Evolutionary conservation across 73 alveolate genomes (phyloP).

Genomic region (Paramecium octaurelia): DNA sequence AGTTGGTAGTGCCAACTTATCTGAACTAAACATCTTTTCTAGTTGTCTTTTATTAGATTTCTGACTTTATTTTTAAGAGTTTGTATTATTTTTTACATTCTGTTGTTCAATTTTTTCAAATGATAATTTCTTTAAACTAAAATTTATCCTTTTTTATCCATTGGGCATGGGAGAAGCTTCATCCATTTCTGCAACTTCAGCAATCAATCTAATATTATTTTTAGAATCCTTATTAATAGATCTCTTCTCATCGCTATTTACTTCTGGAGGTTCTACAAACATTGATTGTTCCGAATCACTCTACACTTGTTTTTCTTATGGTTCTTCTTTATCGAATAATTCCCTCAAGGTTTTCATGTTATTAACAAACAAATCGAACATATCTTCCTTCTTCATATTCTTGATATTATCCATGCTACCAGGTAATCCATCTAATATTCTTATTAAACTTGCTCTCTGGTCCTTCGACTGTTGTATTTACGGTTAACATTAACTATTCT

Average conservation of each 20-base stretch:
- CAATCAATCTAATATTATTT: neutral
- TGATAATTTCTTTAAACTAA: neutral
- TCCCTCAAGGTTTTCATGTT: neutral
- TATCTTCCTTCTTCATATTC: constrained; percentile 17
- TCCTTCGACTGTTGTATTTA: neutral
- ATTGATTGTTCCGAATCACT: constrained; percentile 35
- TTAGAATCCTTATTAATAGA: neutral
- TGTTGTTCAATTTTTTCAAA: neutral
- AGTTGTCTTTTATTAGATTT: neutral
- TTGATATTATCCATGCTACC: constrained; percentile 19
- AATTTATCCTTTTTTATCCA: neutral
- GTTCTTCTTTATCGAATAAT: constrained; percentile 18
- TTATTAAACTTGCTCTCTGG: neutral
- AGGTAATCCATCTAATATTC: constrained; percentile 45
- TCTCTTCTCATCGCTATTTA: neutral
- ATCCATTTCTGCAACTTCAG: neutral
- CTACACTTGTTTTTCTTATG: neutral
- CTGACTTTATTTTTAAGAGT: neutral
- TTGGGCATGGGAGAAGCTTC: constrained; percentile 4
- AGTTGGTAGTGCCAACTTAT: neutral
- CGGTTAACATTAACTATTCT: neutral
- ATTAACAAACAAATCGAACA: constrained; percentile 8
- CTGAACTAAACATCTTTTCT: constrained; percentile 4
- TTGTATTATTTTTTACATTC: neutral
- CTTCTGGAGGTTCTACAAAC: constrained; percentile 20